Evolutionary conservation across 179 eudicot species (phyloP).

Genomic region (Camellia oleifera): DNA sequence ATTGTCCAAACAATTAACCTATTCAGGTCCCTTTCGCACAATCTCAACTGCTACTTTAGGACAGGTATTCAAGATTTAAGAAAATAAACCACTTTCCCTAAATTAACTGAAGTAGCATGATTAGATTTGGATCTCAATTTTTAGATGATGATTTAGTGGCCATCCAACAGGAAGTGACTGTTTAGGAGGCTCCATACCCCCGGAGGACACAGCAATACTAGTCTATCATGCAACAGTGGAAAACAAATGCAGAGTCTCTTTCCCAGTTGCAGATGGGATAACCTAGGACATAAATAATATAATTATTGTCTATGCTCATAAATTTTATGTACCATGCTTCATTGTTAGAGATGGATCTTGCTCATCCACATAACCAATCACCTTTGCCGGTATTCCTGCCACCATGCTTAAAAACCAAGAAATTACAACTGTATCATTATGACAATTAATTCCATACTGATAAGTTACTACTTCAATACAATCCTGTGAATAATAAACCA

Average conservation of each 20-base stretch:
- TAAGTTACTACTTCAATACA: neutral
- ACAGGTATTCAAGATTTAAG: neutral
- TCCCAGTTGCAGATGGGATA: neutral
- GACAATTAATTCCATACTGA: neutral
- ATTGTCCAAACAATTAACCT: neutral
- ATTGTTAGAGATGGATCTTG: slow-evolving; percentile 64
- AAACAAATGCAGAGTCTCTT: slow-evolving; percentile 2
- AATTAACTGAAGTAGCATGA: neutral
- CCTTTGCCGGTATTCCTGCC: slow-evolving; percentile 64
- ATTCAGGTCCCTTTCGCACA: neutral
- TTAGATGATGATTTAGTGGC: neutral
- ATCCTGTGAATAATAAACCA: slow-evolving; percentile 4
- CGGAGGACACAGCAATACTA: neutral
- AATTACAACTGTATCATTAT: slow-evolving; percentile 9
- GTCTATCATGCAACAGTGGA: neutral
- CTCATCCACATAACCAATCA: slow-evolving; percentile 54
- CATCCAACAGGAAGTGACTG: neutral
- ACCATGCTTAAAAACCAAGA: slow-evolving; percentile 42
- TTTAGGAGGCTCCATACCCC: neutral
- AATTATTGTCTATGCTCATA: neutral
- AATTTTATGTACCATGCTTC: slow-evolving; percentile 48
- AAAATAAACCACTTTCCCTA: neutral
- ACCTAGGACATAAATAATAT: neutral
- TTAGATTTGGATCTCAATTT: neutral
- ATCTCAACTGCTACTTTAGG: neutral